Evolutionary conservation across 495 filamentous ascomycete species (phyloP), one percentile per base, ranked within the genome.

Genomic region (Staphylotrichum tortipilum): DNA sequence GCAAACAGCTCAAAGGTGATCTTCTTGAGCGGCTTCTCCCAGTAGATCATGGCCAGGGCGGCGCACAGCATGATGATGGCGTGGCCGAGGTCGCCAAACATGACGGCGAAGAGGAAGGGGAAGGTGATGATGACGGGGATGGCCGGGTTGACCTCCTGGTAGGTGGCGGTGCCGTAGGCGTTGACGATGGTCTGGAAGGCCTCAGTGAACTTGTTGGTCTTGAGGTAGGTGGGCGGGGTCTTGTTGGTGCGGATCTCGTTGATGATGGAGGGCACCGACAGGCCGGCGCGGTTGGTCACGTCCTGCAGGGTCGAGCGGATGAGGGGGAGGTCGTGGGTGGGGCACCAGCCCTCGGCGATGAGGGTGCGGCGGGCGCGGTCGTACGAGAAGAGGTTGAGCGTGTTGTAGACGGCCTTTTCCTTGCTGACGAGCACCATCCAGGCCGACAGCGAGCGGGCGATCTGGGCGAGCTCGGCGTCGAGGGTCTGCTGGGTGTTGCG

Each of bases 121-220:
- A 98, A 97, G 14, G 94, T 99, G 55, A 97, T 81, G 50, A 96
- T 88, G 19, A 94, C 91, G 18, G 89, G 89, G 22, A 96, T 72
- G 45, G 88, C 92, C 50, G 92, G 94, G 71, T 99, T 99, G 70
- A 92, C 87, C 72, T 99, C 92, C 45, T 83, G 82, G 67, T 99
- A 99, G 61, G 94, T 96, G 14, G 91, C 84, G 24, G 91, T 94
- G 58, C 92, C 92, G 63, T 99, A 99, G 41, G 94, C 91, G 59
- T 97, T 89, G 67, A 99, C 89, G 58, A 99, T 99, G 19, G 94
- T 99, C 66, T 99, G 92, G 75, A 99, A 99, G 15, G 79, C 92
- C 58, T 94, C 84, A 4, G 94, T 97, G 64, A 99, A 99, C 67
- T 90, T 95, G 74, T 95, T 99, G 33, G 88, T 96, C 64, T 89